Evolutionary conservation across 2,329 filamentous ascomycete genomes (phyloP).

Genomic region (Leptographium wingfieldii): DNA sequence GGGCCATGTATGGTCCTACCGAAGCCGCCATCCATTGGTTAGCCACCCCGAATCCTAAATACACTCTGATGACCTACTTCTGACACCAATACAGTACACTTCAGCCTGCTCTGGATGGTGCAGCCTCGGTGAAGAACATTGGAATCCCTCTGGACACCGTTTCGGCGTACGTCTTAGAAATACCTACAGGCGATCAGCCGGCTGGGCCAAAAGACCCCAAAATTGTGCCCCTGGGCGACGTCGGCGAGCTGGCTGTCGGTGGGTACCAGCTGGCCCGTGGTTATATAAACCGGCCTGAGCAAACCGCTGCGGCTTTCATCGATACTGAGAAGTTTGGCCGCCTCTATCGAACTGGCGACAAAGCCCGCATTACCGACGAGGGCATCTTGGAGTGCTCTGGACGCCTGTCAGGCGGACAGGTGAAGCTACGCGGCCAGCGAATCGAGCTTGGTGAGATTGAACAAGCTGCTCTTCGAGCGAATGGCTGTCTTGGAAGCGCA

Average conservation of each 20-base stretch:
- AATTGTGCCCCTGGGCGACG: slow-evolving; percentile 50
- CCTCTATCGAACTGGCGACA: slow-evolving; percentile 78
- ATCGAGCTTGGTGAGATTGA: slow-evolving; percentile 73
- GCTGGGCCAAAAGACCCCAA: not conserved
- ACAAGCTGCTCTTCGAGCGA: slow-evolving; percentile 49
- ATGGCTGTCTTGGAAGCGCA: slow-evolving; percentile 51
- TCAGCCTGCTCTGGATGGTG: slow-evolving; percentile 46
- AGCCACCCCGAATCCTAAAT: not conserved
- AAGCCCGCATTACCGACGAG: slow-evolving; percentile 52
- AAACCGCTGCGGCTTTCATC: slow-evolving; percentile 62
- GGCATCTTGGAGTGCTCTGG: slow-evolving; percentile 75
- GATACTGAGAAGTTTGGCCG: slow-evolving; percentile 46
- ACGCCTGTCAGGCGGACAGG: slow-evolving; percentile 65
- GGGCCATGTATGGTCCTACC: slow-evolving; percentile 91
- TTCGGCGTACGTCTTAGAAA: slow-evolving; percentile 57
- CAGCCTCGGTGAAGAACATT: slow-evolving; percentile 53
- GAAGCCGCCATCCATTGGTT: slow-evolving; percentile 81
- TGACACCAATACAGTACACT: slow-evolving; percentile 42
- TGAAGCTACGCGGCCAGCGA: slow-evolving; percentile 76
- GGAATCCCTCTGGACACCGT: slow-evolving; percentile 71
- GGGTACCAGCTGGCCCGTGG: slow-evolving; percentile 67
- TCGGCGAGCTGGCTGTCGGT: slow-evolving; percentile 71
- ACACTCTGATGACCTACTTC: not conserved
- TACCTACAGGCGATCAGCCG: slow-evolving; percentile 20
- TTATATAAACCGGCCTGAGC: slow-evolving; percentile 70